These are phyloP conservation scores for Breynia disticha DNA, from an alignment of 441 rosid species.

Conservation along the genomic window DNA sequence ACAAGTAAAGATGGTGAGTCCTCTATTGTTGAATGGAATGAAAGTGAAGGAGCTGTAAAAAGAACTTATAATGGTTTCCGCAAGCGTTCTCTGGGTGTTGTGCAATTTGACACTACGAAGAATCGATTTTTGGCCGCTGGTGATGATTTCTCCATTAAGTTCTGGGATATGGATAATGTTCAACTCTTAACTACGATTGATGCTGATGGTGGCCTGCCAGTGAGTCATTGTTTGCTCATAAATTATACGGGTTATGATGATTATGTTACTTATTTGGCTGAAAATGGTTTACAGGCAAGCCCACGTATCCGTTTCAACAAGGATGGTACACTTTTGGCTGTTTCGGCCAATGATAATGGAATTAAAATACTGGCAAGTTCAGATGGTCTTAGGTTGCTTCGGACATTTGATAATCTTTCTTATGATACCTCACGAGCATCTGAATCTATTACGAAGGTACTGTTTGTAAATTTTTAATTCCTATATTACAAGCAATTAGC, in stretches of 20 bases:
- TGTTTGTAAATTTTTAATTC: constrained; percentile 9
- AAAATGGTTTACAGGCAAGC: constrained; percentile 31
- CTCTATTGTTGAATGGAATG: constrained; percentile 71
- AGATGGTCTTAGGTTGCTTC: constrained; percentile 50
- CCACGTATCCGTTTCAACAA: constrained; percentile 66
- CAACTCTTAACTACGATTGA: constrained; percentile 33
- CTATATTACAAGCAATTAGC: neutral
- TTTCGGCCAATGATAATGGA: constrained; percentile 49
- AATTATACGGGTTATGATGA: neutral
- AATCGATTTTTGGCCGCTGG: constrained; percentile 60
- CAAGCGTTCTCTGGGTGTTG: constrained; percentile 45
- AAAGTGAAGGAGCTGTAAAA: constrained; percentile 54
- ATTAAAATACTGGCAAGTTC: constrained; percentile 53
- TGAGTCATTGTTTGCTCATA: constrained; percentile 20
- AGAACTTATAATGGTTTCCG: constrained; percentile 53
- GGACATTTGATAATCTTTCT: constrained; percentile 32
- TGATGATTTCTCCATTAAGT: constrained; percentile 49
- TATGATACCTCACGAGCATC: constrained; percentile 24
- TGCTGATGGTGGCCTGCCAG: constrained; percentile 59
- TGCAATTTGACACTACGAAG: constrained; percentile 63
- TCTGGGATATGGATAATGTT: constrained; percentile 72
- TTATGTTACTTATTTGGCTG: constrained; percentile 15
- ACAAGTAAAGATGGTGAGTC: constrained; percentile 64
- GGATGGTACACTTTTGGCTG: constrained; percentile 55
- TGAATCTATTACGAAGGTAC: constrained; percentile 53